Evolutionary conservation across 148 eudicot genomes (phyloP).

Genomic region (Linanthus parryae): DNA sequence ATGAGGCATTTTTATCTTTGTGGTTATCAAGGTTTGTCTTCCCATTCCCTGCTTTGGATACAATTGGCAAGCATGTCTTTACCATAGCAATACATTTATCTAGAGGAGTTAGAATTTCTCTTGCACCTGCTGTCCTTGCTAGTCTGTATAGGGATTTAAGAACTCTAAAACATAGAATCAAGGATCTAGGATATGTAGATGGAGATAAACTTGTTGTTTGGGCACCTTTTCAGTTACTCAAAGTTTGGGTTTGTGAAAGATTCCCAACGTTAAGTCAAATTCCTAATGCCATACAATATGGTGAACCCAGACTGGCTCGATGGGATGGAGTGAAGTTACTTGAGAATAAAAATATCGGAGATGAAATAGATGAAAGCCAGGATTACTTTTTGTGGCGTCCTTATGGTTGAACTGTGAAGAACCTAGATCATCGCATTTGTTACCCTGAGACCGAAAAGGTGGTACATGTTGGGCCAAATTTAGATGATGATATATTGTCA

Average conservation of each 20-base stretch:
- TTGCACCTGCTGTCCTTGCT: slow-evolving; percentile 39
- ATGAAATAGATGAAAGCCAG: slow-evolving; percentile 20
- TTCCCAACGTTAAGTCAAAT: slow-evolving; percentile 21
- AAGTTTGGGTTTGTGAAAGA: slow-evolving; percentile 57
- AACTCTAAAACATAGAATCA: slow-evolving; percentile 18
- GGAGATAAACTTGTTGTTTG: slow-evolving; percentile 9
- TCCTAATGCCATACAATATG: too few species aligned
- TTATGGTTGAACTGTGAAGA: slow-evolving; percentile 13
- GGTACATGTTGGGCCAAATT: not conserved
- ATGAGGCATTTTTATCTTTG: not conserved
- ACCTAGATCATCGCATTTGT: not conserved
- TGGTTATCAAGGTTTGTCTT: not conserved
- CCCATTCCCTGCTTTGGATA: not conserved
- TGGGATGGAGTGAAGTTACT: too few species aligned
- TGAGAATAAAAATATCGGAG: slow-evolving; percentile 23
- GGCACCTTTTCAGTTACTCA: slow-evolving; percentile 35
- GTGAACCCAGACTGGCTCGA: too few species aligned
- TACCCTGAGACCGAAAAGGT: slow-evolving; percentile 15
- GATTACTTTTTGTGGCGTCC: slow-evolving; percentile 45
- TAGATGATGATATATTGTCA: slow-evolving; percentile 10
- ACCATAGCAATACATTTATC: slow-evolving; percentile 28
- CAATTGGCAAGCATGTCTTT: slow-evolving; percentile 9
- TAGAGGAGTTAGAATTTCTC: slow-evolving; percentile 27
- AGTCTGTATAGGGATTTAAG: slow-evolving; percentile 36
- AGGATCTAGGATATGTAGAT: not conserved